Conservation (phyloP, 2,329 filamentous ascomycete genomes). For the Davidsoniella virescens region DNA sequence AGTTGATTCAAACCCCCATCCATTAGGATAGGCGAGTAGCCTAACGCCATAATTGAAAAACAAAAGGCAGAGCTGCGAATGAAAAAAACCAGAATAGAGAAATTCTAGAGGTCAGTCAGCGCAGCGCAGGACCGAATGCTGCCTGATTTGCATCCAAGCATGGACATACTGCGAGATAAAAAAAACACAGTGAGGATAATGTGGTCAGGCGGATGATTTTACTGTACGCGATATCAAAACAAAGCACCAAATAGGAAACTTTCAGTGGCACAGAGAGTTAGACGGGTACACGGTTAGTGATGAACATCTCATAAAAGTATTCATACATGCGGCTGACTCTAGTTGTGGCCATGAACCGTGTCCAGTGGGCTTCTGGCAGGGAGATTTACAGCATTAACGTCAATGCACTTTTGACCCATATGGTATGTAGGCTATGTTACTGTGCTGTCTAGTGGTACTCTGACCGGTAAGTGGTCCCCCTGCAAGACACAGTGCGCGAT, state of each 20-base stretch:
- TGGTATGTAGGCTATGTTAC: background rate
- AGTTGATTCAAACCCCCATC: no score
- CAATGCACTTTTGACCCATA: constrained; percentile 5
- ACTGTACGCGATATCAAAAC: constrained; percentile 12
- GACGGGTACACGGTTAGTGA: constrained; percentile 2
- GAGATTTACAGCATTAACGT: no score
- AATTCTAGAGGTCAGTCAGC: background rate
- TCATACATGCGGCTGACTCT: background rate
- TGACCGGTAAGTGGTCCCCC: background rate
- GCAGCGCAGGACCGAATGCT: background rate
- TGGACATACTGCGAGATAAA: background rate
- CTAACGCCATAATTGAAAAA: background rate
- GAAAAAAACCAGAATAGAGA: background rate
- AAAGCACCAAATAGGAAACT: background rate
- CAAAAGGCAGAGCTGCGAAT: background rate
- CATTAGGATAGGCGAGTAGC: no score
- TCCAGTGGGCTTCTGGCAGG: background rate
- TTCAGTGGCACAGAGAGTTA: constrained; percentile 5
- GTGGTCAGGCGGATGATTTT: background rate
- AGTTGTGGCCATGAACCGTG: background rate
- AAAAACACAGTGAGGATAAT: constrained; percentile 8
- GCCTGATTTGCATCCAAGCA: background rate
- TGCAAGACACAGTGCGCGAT: background rate
- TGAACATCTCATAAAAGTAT: constrained; percentile 5
- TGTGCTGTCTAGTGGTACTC: background rate